Evolutionary conservation across 2,329 filamentous ascomycete species (phyloP).

Genomic region (Escovopsis sp.): DNA sequence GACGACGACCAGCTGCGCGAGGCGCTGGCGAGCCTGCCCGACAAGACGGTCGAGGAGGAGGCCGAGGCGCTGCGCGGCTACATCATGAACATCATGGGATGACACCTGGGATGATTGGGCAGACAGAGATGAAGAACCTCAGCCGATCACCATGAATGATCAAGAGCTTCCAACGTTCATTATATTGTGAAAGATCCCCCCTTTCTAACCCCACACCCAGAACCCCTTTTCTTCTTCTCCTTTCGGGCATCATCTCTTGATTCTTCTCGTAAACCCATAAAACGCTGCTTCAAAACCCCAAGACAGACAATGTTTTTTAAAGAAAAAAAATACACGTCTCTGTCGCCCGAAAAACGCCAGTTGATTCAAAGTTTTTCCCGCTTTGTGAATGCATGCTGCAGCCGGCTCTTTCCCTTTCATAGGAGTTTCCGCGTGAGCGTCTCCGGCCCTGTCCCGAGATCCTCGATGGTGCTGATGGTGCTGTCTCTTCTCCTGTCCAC

Average conservation of each 20-base stretch:
- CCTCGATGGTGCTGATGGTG: conserved; percentile 17
- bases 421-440: conserved; percentile 22
- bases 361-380: conserved; percentile 4
- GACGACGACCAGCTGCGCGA: conserved; percentile 24
- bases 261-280: too few relatives aligned
- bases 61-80: conserved; percentile 31
- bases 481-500: conserved; percentile 25
- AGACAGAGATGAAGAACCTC: not conserved
- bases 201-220: not conserved
- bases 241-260: too few relatives aligned
- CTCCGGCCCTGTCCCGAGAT: conserved; percentile 15
- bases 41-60: conserved; percentile 37
- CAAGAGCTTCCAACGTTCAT: not conserved
- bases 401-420: conserved; percentile 8
- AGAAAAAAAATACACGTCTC: not conserved
- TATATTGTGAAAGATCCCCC: not conserved
- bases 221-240: too few relatives aligned
- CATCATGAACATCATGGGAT: conserved; percentile 25
- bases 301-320: too few relatives aligned
- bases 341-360: not conserved
- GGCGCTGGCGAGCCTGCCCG: conserved; percentile 28
- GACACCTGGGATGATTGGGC: conserved; percentile 1
- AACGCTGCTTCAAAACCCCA: too few relatives aligned
- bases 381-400: not conserved
- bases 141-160: not conserved